Base-by-base conservation (phyloP, 2,329 filamentous ascomycete species). In the Colletotrichum paranaense region DNA sequence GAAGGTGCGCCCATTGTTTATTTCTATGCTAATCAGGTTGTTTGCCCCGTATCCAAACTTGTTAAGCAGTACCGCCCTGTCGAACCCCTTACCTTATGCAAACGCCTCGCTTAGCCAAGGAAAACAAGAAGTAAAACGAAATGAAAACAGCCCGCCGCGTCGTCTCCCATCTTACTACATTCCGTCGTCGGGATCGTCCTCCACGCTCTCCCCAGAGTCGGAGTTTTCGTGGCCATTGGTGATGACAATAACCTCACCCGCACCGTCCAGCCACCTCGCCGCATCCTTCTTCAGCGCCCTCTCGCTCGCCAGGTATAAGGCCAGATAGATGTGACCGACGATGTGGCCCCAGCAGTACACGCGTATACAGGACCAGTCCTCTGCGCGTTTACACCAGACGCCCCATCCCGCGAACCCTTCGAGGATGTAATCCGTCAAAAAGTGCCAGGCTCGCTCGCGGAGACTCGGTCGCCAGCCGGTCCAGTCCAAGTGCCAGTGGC, bases 271-370 rank as follows among this genome's bases (percentile, higher is more conserved):
- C 94, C 94, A 97, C 60, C 84, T 83, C 16, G 90, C 85, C 0
- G 88, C 88, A 9, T 88, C 88, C 7, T 84, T 85, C 72, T 88
- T 87, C 19, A 95, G 82, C 73, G 87, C 86, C 38, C 92, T 87
- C 68, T 89, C 86, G 77, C 92, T 96, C 0, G 91, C 93, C 16
- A 95, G 82, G 79, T 93, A 96, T 0, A 97, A 81, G 52, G 95
- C 80, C 4, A 97, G 82, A 80, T 95, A 97, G 42, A 94, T 87
- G 77, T 97, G 92, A 67, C 90, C 88, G 0, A 90, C 90, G 0
- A 94, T 84, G 74, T 92, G 89, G 0, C 93, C 95, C 92, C 94
- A 98, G 78, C 94, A 94, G 79, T 93, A 97, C 1, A 96, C 81
- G 42, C 91, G 88, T 2, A 97, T 81, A 69, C 86, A 83, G 12